Conservation (phyloP, 768 basidiomycete genomes). For the Amanita jacksonii region DNA sequence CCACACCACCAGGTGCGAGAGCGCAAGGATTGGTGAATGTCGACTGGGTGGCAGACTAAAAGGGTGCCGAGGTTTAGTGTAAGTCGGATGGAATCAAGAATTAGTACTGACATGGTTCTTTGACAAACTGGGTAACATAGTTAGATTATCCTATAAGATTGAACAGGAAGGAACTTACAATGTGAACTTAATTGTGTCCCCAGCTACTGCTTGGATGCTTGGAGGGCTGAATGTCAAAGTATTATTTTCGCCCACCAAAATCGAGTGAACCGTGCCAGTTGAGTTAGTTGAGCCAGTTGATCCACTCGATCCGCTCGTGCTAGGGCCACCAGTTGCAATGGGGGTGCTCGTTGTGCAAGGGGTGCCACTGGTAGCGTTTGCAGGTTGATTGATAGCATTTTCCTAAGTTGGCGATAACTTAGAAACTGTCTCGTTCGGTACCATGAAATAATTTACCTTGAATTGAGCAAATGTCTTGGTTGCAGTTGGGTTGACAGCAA, state of each 20-base stretch:
- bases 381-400: slow-evolving; percentile 9
- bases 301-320: not conserved
- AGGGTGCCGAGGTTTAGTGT: not conserved
- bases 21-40: slow-evolving; percentile 34
- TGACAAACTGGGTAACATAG: slow-evolving; percentile 13
- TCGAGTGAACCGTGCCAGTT: not conserved
- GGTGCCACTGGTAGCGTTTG: slow-evolving; percentile 7
- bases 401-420: not conserved
- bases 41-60: slow-evolving; percentile 36
- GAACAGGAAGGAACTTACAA: slow-evolving; percentile 19
- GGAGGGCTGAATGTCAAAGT: slow-evolving; percentile 9
- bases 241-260: slow-evolving; percentile 1
- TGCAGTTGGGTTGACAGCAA: slow-evolving; percentile 28
- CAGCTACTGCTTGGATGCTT: slow-evolving; percentile 17
- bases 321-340: slow-evolving; percentile 6
- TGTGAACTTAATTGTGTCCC: slow-evolving; percentile 30
- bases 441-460: too few relatives aligned
- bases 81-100: not conserved
- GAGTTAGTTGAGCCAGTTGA: too few relatives aligned
- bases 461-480: slow-evolving; percentile 25
- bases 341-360: slow-evolving; percentile 8
- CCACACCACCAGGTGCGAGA: slow-evolving; percentile 27
- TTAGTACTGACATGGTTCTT: slow-evolving; percentile 22
- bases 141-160: not conserved
- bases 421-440: too few relatives aligned